Evolutionary conservation across 495 filamentous ascomycete species (phyloP).

Genomic region (Penicillium waksmanii): DNA sequence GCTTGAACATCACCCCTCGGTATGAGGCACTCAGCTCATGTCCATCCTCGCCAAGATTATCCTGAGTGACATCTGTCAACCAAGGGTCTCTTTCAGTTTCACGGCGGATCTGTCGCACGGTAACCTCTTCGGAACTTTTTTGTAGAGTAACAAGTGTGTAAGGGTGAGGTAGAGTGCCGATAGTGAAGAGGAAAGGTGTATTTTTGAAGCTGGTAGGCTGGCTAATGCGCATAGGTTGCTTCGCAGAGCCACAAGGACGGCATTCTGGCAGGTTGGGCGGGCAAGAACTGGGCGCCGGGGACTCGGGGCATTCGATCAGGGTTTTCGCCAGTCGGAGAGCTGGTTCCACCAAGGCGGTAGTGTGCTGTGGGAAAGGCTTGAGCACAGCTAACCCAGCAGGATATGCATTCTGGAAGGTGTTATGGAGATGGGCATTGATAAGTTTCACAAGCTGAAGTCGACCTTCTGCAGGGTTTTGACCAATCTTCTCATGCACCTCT

Average conservation of each 20-base stretch:
- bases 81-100: constrained; percentile 79
- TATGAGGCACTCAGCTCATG: constrained; percentile 59
- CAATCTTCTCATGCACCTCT: constrained; percentile 63
- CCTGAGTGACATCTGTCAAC: constrained; percentile 72
- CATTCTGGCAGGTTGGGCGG: constrained; percentile 80
- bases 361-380: constrained; percentile 73
- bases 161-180: constrained; percentile 88
- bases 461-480: constrained; percentile 56
- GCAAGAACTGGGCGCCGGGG: constrained; percentile 75
- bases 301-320: constrained; percentile 71
- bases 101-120: constrained; percentile 71
- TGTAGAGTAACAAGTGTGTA: constrained; percentile 75
- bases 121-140: constrained; percentile 54
- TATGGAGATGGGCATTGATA: constrained; percentile 86
- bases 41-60: constrained; percentile 63
- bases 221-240: constrained; percentile 57
- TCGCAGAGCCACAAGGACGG: constrained; percentile 63
- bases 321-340: constrained; percentile 71
- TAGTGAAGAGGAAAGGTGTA: constrained; percentile 68
- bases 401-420: constrained; percentile 82
- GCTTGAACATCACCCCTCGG: constrained; percentile 77
- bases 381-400: constrained; percentile 73
- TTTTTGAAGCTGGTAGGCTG: constrained; percentile 64
- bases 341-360: constrained; percentile 69
- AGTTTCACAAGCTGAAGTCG: constrained; percentile 68